Evolutionary conservation across 805 yeast species (phyloP), one percentile per base, ranked within the genome.

Genomic region (Lachancea lanzarotensis): DNA sequence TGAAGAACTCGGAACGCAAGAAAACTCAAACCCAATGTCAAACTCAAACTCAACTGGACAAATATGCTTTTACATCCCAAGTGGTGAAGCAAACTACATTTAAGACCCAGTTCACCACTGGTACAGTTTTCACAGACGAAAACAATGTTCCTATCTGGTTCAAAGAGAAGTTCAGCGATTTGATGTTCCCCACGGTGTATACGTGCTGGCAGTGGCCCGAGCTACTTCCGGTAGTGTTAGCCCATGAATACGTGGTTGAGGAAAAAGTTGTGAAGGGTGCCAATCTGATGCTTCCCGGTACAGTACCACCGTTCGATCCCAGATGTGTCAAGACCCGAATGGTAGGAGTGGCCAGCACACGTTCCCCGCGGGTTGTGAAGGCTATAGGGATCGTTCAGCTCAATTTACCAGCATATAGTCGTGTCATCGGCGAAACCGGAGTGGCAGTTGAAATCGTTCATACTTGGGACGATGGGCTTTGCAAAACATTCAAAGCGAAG

Each of bases 381-480:
- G 96, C 95, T 0, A 75, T 90, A 22, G 96, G 96, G 2, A 59
- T 56, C 2, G 60, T 72, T 10, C 78, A 84, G 48, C 52, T 65
- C 33, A 73, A 82, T 53, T 51, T 86, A 51, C 60, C 66, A 2
- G 61, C 65, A 2, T 64, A 69, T 40, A 63, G 66, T 34, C 57
- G 69, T 2, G 83, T 78, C 1, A 63, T 73, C n/a, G 89, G 88
- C 0, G 69, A 74, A 13, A 72, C 73, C 13, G 98, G 98, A 11
- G 78, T 84, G 26, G 96, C 93, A 0, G 95, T 90, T 0, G 72
- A 75, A 39, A 68, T 88, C 3, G 53, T 79, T n/a, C 95, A 88
- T 54, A 73, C 72, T 27, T 61, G 75, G 15, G 82, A 77, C 2
- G 98, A 91, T 59, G 77, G 74, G 43, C 67, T 91, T 41, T 75